Conservation (phyloP, 306 rosid species). For the Vigna angularis region DNA sequence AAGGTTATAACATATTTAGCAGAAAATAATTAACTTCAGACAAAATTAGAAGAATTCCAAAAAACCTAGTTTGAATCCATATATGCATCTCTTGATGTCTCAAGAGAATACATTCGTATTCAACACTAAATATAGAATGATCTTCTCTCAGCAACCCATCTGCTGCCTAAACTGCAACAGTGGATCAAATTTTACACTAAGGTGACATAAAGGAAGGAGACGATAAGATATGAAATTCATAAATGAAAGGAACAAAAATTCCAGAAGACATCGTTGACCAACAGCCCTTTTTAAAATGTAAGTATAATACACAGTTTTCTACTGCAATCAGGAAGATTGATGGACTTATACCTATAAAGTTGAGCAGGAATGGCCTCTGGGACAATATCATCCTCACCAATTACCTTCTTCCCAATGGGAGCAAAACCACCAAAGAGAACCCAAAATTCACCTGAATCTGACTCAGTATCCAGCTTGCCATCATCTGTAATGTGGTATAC, state of each 20-base stretch:
- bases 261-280: background rate
- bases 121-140: slow-evolving; percentile 23
- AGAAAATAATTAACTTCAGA: slow-evolving; percentile 41
- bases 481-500: slow-evolving; percentile 69
- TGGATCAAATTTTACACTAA: slow-evolving; percentile 25
- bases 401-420: slow-evolving; percentile 94
- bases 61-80: background rate
- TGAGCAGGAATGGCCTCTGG: slow-evolving; percentile 88
- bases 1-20: background rate
- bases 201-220: slow-evolving; percentile 20
- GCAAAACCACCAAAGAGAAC: slow-evolving; percentile 99
- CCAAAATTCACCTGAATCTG: slow-evolving; percentile 99
- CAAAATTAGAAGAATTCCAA: slow-evolving; percentile 29
- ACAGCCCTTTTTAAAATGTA: background rate
- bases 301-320: background rate
- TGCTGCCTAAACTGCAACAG: slow-evolving; percentile 9
- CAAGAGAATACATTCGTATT: background rate
- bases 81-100: background rate
- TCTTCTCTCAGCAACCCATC: slow-evolving; percentile 25
- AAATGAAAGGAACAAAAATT: background rate
- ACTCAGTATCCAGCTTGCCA: slow-evolving; percentile 98
- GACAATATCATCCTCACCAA: slow-evolving; percentile 79
- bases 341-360: slow-evolving; percentile 71
- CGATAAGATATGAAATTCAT: background rate
- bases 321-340: slow-evolving; percentile 5